Percentiles rank a stretch among this genome's conserved stretches.
These are phyloP conservation scores for Arabis hirsuta DNA, from an alignment of 345 rosid species.

Conservation along the genomic window DNA sequence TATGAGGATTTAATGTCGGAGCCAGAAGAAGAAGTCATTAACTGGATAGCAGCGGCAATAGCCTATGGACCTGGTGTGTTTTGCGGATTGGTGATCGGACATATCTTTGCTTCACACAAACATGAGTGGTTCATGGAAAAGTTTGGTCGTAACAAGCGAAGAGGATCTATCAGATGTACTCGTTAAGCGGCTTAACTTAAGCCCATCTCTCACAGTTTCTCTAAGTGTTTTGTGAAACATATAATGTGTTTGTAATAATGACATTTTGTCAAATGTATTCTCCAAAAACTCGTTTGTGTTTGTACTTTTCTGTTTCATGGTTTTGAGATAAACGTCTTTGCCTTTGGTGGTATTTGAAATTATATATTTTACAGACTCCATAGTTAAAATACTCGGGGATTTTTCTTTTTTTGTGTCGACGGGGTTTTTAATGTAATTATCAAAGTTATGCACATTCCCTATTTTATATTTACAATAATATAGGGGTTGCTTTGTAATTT, in stretches of 20 bases:
- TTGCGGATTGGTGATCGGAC: slow-evolving; percentile 11
- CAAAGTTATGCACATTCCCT: too few relatives aligned
- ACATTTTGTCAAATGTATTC: too few relatives aligned
- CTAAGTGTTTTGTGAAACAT: background rate
- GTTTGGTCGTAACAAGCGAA: slow-evolving; percentile 6
- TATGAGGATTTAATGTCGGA: background rate
- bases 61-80: slow-evolving; percentile 3
- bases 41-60: slow-evolving; percentile 22
- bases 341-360: too few relatives aligned
- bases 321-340: background rate
- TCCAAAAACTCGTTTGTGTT: too few relatives aligned
- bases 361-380: too few relatives aligned
- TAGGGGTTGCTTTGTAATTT: too few relatives aligned
- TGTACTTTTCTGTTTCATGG: background rate
- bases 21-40: slow-evolving; percentile 8
- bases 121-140: slow-evolving; percentile 18
- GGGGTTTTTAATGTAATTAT: too few relatives aligned
- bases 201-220: background rate
- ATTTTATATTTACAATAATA: too few relatives aligned
- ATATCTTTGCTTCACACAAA: slow-evolving; percentile 20
- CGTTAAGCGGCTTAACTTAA: too few relatives aligned
- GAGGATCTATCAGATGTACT: background rate
- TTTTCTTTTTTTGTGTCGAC: too few relatives aligned
- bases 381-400: too few relatives aligned
- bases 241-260: background rate